Evolutionary conservation across 2,329 filamentous ascomycete genomes (phyloP).

Genomic region (Fusarium algeriense): DNA sequence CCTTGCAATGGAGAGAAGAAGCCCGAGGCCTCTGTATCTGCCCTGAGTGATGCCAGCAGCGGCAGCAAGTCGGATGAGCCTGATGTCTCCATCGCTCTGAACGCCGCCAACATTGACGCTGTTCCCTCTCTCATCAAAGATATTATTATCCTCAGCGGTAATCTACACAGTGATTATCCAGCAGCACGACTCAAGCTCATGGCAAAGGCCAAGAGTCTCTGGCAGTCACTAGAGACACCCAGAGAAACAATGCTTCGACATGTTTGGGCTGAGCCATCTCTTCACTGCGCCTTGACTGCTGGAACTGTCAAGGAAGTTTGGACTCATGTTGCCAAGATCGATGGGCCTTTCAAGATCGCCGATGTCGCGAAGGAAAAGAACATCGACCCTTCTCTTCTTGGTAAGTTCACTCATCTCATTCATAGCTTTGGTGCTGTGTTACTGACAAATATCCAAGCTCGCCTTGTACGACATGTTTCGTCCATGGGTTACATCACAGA

Average conservation of each 20-base stretch:
- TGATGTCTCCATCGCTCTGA: slow-evolving; percentile 28
- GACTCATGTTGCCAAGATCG: slow-evolving; percentile 49
- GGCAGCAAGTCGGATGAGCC: background rate
- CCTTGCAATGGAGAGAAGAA: background rate
- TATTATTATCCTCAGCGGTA: slow-evolving; percentile 7
- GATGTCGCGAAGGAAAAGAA: slow-evolving; percentile 48
- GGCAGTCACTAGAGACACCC: slow-evolving; percentile 58
- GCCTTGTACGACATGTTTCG: slow-evolving; percentile 54
- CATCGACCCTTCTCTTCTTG: slow-evolving; percentile 17
- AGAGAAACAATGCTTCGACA: slow-evolving; percentile 62
- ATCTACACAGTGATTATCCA: slow-evolving; percentile 14
- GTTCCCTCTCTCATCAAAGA: slow-evolving; percentile 32
- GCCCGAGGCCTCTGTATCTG: background rate
- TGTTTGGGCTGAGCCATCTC: slow-evolving; percentile 56
- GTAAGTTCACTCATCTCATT: background rate
- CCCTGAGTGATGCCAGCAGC: background rate
- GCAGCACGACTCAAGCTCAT: slow-evolving; percentile 49
- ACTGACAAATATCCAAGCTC: slow-evolving; percentile 21
- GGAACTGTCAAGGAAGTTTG: slow-evolving; percentile 55
- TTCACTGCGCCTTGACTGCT: slow-evolving; percentile 44
- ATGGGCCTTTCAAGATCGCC: slow-evolving; percentile 48
- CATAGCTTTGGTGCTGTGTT: rapidly evolving
- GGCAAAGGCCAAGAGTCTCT: slow-evolving; percentile 50
- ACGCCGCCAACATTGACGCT: slow-evolving; percentile 19
- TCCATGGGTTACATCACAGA: slow-evolving; percentile 57